Percentiles rank a stretch among this genome's conserved stretches.
These are phyloP conservation scores for Umbelopsis sp. DNA, from an alignment of 192 early-diverging fungal genomes.

Conservation along the genomic window DNA sequence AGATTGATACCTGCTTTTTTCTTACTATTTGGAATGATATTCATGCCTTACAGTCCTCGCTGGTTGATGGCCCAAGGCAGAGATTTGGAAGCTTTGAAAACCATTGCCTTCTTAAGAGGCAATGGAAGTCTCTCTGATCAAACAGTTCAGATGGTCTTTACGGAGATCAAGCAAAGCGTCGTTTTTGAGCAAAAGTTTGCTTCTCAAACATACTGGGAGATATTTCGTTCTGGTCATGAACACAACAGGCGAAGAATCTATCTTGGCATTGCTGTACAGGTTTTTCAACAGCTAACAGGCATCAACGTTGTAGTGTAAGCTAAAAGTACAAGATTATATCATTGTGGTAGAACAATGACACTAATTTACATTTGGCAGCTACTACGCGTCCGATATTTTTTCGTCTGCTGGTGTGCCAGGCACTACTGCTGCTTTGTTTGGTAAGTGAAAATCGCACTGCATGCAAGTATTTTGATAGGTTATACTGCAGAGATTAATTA, in stretches of 20 bases:
- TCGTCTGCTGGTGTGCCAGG: constrained; percentile 49
- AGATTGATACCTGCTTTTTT: constrained; percentile 79
- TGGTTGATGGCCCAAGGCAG: constrained; percentile 64
- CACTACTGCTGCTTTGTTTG: constrained; percentile 46
- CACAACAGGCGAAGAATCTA: constrained; percentile 59
- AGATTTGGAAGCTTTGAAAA: constrained; percentile 55
- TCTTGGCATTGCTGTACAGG: constrained; percentile 60
- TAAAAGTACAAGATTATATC: neutral
- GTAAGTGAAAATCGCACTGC: constrained; percentile 50
- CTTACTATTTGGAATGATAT: constrained; percentile 63
- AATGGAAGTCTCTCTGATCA: constrained; percentile 43
- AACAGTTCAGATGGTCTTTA: constrained; percentile 56
- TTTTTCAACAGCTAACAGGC: constrained; percentile 76
- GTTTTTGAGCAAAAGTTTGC: constrained; percentile 54
- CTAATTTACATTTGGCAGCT: constrained; percentile 40
- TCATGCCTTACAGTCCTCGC: constrained; percentile 82
- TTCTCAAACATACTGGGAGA: constrained; percentile 46
- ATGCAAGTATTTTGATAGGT: neutral
- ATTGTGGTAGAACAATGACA: constrained; percentile 57
- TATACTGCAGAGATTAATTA: neutral
- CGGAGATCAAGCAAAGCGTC: constrained; percentile 61
- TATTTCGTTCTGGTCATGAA: constrained; percentile 45
- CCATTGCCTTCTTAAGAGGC: constrained; percentile 61
- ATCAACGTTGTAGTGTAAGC: constrained; percentile 76
- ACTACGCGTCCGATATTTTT: constrained; percentile 61